Percentiles rank a stretch among this genome's conserved stretches.
These are phyloP conservation scores for Pisolithus thermaeus DNA, from an alignment of 1,284 basidiomycete species.

Conservation along the genomic window DNA sequence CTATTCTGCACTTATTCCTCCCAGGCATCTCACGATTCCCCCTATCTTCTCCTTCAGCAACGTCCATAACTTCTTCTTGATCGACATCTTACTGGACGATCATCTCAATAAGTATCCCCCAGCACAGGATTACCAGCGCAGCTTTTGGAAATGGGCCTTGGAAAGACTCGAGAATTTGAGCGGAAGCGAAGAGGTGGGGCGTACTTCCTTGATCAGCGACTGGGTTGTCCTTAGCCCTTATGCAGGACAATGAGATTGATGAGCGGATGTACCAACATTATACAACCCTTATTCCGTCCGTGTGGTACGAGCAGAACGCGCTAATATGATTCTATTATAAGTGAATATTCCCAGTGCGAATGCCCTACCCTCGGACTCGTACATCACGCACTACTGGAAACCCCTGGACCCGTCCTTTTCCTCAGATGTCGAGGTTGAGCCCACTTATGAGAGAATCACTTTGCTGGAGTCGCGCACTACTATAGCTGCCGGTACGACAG, in stretches of 20 bases:
- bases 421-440: background rate
- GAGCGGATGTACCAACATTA: constrained; percentile 57
- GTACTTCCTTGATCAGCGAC: background rate
- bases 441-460: constrained; percentile 41
- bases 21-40: constrained; percentile 38
- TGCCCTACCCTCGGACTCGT: constrained; percentile 48
- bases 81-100: constrained; percentile 41
- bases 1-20: constrained; percentile 51
- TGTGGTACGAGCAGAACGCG: constrained; percentile 9
- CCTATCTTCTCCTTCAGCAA: constrained; percentile 24
- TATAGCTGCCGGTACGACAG: constrained; percentile 71
- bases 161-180: constrained; percentile 42
- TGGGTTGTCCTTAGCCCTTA: background rate
- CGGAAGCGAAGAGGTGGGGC: constrained; percentile 37
- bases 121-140: constrained; percentile 50
- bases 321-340: constrained; percentile 19
- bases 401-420: constrained; percentile 3
- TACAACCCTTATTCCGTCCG: constrained; percentile 37
- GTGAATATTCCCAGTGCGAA: constrained; percentile 15
- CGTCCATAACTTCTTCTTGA: constrained; percentile 51
- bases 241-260: constrained; percentile 57
- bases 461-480: constrained; percentile 65
- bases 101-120: constrained; percentile 58
- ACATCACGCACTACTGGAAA: constrained; percentile 61
- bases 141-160: constrained; percentile 71